Conservation (phyloP, 345 rosid genomes). For the Toxicodendron radicans region DNA sequence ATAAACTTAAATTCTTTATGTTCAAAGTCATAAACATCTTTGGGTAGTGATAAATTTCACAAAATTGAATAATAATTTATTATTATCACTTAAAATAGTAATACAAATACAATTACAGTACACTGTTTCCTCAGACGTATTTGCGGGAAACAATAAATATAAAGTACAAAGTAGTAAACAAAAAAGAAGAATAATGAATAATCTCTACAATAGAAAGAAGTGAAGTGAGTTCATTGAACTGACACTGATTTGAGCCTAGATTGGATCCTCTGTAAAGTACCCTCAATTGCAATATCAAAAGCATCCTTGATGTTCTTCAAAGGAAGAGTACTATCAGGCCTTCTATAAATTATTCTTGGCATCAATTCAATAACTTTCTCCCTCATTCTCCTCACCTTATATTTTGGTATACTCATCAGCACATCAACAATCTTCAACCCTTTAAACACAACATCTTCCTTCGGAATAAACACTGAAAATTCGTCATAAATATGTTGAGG, state of each 20-base stretch:
- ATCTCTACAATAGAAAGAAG: constrained; percentile 8
- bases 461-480: constrained; percentile 66
- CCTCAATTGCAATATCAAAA: constrained; percentile 79
- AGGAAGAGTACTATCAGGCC: constrained; percentile 72
- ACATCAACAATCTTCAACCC: constrained; percentile 71
- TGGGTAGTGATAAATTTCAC: not conserved
- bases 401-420: constrained; percentile 60
- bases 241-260: constrained; percentile 34
- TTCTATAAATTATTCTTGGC: constrained; percentile 71
- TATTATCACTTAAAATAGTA: not conserved
- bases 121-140: not conserved
- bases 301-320: constrained; percentile 73
- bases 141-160: not conserved
- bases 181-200: not conserved
- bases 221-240: constrained; percentile 13
- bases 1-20: constrained; percentile 25
- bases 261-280: constrained; percentile 54
- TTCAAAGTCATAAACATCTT: not conserved
- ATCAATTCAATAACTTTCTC: constrained; percentile 66
- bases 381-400: constrained; percentile 67
- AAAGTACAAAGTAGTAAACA: not conserved
- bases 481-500: constrained; percentile 50
- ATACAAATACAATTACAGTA: not conserved
- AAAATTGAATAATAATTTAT: constrained; percentile 7
- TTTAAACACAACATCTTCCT: constrained; percentile 79